Conservation (phyloP, 2,329 filamentous ascomycete genomes). For the Anthostomella pinea region DNA sequence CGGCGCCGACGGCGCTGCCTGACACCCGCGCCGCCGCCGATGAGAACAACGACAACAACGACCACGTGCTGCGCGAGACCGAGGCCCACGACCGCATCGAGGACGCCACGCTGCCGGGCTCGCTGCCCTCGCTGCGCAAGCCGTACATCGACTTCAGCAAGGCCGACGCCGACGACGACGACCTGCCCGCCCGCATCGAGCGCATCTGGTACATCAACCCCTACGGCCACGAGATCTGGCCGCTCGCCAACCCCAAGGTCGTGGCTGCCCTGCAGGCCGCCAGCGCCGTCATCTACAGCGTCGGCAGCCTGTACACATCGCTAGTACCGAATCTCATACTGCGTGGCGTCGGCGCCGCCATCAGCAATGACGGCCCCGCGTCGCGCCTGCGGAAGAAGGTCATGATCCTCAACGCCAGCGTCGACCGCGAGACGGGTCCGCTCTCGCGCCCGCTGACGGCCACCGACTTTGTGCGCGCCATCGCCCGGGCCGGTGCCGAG, state of each 20-base stretch:
- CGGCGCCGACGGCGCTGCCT: constrained; percentile 56
- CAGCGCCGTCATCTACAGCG: constrained; percentile 79
- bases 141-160: constrained; percentile 85
- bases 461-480: constrained; percentile 76
- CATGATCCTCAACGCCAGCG: constrained; percentile 77
- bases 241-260: constrained; percentile 78
- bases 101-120: constrained; percentile 79
- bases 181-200: constrained; percentile 73
- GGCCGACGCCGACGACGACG: constrained; percentile 57
- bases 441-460: constrained; percentile 63
- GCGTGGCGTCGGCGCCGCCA: constrained; percentile 66
- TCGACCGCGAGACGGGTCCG: constrained; percentile 85
- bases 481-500: constrained; percentile 70
- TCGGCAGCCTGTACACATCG: constrained; percentile 90
- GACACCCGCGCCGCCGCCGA: constrained; percentile 25
- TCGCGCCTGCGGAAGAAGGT: constrained; percentile 62
- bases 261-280: constrained; percentile 63
- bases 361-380: constrained; percentile 25
- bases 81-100: constrained; percentile 65
- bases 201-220: constrained; percentile 97
- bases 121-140: constrained; percentile 73
- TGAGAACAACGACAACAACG: constrained; percentile 22
- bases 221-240: constrained; percentile 92
- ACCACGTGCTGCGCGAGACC: constrained; percentile 35
- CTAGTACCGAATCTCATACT: constrained; percentile 81